Evolutionary conservation across 116 monocot species (phyloP), one percentile per base, ranked within the genome.

Genomic region (Cymodocea nodosa): DNA sequence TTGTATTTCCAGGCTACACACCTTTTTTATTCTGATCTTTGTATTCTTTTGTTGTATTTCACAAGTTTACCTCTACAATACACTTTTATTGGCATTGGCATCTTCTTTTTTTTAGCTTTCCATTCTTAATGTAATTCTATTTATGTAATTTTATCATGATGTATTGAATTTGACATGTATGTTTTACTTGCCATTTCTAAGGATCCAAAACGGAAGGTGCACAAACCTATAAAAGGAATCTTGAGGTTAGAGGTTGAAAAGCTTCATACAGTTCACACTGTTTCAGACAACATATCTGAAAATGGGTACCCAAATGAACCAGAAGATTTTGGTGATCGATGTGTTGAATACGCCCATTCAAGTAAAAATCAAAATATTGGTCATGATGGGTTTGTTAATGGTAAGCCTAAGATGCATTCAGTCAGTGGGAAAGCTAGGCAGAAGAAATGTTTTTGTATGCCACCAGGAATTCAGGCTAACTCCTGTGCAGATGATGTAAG

Each of bases 131-230:
- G 44, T 12, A 44, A 10, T 12, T 44, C 11, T 44, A 10, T 44
- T 44, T 44, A 44, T 44, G 44, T 44, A 12, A 10, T 8, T 44
- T 44, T 30, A 30, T 30, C 30, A 1, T 30, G 30, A 30, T 44
- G 44, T 44, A 44, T 44, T 44, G 44, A 44, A 10, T 35, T 17
- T 62, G 39, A 15, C 39, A 62, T 44, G 37, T 20, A 62, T 37
- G 35, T 6, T 39, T 62, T 65, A 15, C 12, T 49, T 64, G 48
- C 2, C 75, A 60, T 50, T 2, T 49, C 30, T 70, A 60, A 97
- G 97, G 97, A 97, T 39, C 97, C 97, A 24, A 97, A 91, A 70
- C 54, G 91, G 66, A 97, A 97, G 82, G 72, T 88, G 23, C 91
- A 97, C 78, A 97, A 97, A 72, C 91, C 97, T 60, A 91, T 91